Base-by-base conservation (phyloP, 2,329 filamentous ascomycete species). In the Ambrosiella beaveri region DNA sequence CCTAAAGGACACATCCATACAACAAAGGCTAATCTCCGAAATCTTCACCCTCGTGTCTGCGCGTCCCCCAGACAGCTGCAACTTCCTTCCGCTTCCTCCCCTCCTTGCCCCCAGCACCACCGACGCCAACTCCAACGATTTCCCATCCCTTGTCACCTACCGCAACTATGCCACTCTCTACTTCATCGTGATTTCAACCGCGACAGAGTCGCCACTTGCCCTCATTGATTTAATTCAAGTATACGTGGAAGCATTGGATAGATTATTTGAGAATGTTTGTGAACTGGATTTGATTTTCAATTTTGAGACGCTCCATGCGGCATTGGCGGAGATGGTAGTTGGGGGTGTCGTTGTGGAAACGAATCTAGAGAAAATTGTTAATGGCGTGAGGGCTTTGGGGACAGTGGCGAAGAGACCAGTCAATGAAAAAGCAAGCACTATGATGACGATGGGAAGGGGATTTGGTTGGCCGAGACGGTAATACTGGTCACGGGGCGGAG, bases 271-370 rank as follows among this genome's bases (percentile, higher is more conserved):
- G 73, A 96, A 98, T 68, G 93, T 98, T 8, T 98, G 93, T 77
- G 93, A 98, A 74, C 76, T 98, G 58, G 90, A 98, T 70, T 78
- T 98, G 64, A 98, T 98, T 69, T 98, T 98, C 75, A 97, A 97
- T 69, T 98, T 95, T 65, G 93, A 98, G 77, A 94, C 89, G 13
- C 76, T 98, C 65, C 93, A 98, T 74, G 86, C 91, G 7, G 83
- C 89, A 13, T 74, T 97, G 8, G 84, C 82, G 59, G 91, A 97
- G 75, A 95, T 97, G 88, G 86, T 97, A 59, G 87, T 95, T 13
- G 91, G 91, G 12, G 91, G 91, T 0, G 88, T 96, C 12, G 91
- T 97, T 13, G 83, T 97, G 27, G 91, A 97, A 73, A 96, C 91
- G 38, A 88, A 85, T 65, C 71, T 95, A 61, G 89, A 95, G 59